Conservation (phyloP, 192 early-diverging fungal genomes). For the Jimgerdemannia flammicorona region DNA sequence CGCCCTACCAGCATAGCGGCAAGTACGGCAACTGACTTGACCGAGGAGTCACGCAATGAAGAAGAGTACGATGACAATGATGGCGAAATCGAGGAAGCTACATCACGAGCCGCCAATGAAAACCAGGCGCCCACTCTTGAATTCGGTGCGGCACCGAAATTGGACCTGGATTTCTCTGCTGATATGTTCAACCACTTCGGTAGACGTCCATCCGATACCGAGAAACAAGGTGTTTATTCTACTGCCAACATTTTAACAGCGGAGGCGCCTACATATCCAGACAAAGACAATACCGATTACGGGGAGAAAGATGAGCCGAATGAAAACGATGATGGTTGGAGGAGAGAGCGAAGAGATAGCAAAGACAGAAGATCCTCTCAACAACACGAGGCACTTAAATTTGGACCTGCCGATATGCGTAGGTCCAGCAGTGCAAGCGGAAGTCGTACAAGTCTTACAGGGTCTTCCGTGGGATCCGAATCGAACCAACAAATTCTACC, state of each 20-base stretch:
- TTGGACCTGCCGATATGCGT: not conserved
- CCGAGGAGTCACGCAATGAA: not conserved
- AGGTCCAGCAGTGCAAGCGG: not conserved
- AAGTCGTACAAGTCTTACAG: not conserved
- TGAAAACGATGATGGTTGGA: not conserved
- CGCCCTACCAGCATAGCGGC: conserved; percentile 4
- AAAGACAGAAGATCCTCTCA: not conserved
- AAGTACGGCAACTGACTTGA: conserved; percentile 6
- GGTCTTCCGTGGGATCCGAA: not conserved
- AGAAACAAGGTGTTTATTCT: no score
- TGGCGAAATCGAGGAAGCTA: conserved; percentile 2
- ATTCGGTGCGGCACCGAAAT: not conserved
- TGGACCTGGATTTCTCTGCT: not conserved
- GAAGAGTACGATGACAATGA: not conserved
- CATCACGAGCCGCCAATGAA: not conserved
- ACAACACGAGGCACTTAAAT: not conserved
- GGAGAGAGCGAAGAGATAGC: not conserved
- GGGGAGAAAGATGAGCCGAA: not conserved
- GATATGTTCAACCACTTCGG: no score
- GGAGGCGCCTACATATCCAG: not conserved
- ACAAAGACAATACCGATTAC: not conserved
- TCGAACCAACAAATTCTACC: not conserved
- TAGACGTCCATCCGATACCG: no score
- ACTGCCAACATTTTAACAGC: no score
- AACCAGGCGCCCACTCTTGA: conserved; percentile 3